Evolutionary conservation across 352 stramenopile species (phyloP), one percentile per base, ranked within the genome.

Genomic region (Phytophthora megakarya): DNA sequence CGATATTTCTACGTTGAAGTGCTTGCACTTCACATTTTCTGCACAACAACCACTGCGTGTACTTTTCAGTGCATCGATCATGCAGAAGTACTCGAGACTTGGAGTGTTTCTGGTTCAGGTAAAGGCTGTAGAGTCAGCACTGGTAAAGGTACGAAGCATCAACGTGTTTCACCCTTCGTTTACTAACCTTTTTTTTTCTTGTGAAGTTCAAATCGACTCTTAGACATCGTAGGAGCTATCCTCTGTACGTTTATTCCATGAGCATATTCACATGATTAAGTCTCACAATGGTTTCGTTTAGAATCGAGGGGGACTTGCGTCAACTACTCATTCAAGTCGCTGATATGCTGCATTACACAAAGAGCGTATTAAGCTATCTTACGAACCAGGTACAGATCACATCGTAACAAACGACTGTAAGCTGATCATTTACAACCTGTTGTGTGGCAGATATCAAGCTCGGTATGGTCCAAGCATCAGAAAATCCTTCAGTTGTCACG

Each of bases 291-390:
- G 1, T 42, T 42, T 44, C 4, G 1, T 51, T 52, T 62, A 73
- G 84, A 3, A 81, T 84, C 9, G 67, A 89, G 53, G 43, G 50
- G 5, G 68, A 81, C 0, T 47, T 90, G 21, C 75, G 77, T 11
- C 46, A 63, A 13, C 52, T 80, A 13, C 61, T 91, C 0, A 54
- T 92, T n/a, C 70, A 76, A 39, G 44, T 89, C 9, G 73, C 78
- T 26, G 73, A 85, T 44, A 94, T 94, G 85, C 75, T 92, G 11
- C 83, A 94, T 51, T 94, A 87, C 60, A 88, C 83, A 0, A 83
- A 87, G 48, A 78, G 73, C 26, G 61, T 94, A 18, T 59, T 92
- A 18, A 77, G 70, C 25, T 94, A 91, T 60, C 73, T 94, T 21
- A 77, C 76, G 9, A 86, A 76, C 50, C 82, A 90, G 74, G 82